phyloP scores from a whole-genome alignment of 768 basidiomycete genomes.

The Lactifluus piperatus region DNA sequence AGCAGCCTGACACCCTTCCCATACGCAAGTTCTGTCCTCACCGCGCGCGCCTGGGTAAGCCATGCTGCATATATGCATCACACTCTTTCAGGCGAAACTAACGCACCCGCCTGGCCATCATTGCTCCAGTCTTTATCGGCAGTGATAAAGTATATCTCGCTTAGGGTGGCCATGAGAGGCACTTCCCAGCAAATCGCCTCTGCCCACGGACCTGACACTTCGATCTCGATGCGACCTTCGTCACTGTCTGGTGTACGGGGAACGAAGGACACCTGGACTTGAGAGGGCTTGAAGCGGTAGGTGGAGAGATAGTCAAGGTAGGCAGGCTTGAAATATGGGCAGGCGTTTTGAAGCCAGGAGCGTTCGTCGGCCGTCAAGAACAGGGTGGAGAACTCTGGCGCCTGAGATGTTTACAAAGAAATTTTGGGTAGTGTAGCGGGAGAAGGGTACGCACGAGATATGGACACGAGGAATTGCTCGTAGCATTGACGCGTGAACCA shows the following conservation, averaged over 20 bases:
- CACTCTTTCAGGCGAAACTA: background rate
- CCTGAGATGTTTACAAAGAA: background rate
- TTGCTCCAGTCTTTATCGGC: constrained; percentile 78
- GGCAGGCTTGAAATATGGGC: constrained; percentile 59
- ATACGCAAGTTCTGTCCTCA: constrained; percentile 54
- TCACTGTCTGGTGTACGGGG: constrained; percentile 32
- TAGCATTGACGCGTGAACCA: constrained; percentile 61
- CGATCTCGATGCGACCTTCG: constrained; percentile 62
- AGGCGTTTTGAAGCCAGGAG: constrained; percentile 53
- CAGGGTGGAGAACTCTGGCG: constrained; percentile 62
- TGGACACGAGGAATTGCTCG: constrained; percentile 44
- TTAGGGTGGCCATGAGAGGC: constrained; percentile 85
- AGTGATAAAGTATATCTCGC: constrained; percentile 78
- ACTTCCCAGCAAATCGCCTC: constrained; percentile 95
- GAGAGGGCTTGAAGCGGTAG: constrained; percentile 67
- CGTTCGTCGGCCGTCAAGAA: constrained; percentile 52
- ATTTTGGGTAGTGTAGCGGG: background rate
- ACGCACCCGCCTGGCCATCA: constrained; percentile 67
- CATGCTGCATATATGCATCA: background rate
- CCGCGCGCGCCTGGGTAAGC: background rate
- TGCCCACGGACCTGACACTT: constrained; percentile 61
- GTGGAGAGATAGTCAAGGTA: constrained; percentile 73
- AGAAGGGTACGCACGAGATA: constrained; percentile 41
- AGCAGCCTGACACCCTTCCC: constrained; percentile 60
- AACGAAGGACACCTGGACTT: constrained; percentile 57